Evolutionary conservation across 2,329 filamentous ascomycete genomes (phyloP), one percentile per base, ranked within the genome.

Genomic region (Hypoxylon sp.): DNA sequence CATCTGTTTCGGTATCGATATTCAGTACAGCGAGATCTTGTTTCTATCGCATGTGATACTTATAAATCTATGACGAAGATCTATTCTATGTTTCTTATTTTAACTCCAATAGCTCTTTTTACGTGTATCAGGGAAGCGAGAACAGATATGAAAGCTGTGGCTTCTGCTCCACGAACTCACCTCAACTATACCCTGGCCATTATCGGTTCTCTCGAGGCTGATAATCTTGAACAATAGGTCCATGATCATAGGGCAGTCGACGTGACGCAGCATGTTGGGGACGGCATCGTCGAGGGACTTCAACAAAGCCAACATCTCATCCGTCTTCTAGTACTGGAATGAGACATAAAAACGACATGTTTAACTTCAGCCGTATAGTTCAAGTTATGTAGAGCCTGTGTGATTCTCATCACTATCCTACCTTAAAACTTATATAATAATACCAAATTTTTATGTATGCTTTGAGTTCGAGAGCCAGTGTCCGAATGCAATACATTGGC

Each of bases 241-340:
- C 96, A 99, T 99, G 42, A 99, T 91, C 91, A 98, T 97, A 0
- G 96, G 95, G 74, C 94, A 97, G 79, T 99, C 96, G 35, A 99
- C 94, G 79, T 99, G 96, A 75, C 92, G 91, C 64, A 99, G 86
- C 83, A 99, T 92, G 71, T 94, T 90, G 11, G 92, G 86, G 22
- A 99, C 89, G 44, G 96, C 92, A 59, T 91, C 89, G 35, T 96
- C 92, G 54, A 97, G 83, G 1, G 90, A 91, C 79, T 94, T 97
- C 80, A 99, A 89, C 69, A 99, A 90, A 17, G 91, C 90, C 73
- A 98, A 85, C 95, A 98, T 99, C 71, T 98, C 95, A 77, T 97
- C 93, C 5, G 97, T 98, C 86, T 98, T 98, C 82, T 96, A 27
- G 25, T 27, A 27, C 3, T 27, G 25, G 25, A 2, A 27, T 27